These are phyloP conservation scores for Scytalidium lignicola DNA, from an alignment of 2,329 filamentous ascomycete genomes.

Conservation along the genomic window DNA sequence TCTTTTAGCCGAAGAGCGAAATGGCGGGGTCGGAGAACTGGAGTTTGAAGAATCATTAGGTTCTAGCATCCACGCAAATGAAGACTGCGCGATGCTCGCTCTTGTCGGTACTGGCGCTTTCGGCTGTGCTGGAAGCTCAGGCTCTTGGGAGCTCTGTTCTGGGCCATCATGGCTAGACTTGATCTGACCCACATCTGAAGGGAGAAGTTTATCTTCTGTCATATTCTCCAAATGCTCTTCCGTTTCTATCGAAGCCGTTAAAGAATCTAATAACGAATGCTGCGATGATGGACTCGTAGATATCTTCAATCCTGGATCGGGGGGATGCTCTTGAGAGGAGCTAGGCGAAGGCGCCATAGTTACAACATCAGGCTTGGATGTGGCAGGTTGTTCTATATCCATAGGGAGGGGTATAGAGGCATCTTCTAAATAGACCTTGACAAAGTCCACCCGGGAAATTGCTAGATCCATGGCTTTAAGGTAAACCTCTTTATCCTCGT, in stretches of 20 bases:
- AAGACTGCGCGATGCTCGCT: constrained; percentile 66
- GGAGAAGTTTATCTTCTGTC: background rate
- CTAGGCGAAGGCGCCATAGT: background rate
- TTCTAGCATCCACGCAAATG: constrained; percentile 76
- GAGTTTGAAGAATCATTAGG: constrained; percentile 25
- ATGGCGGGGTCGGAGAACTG: constrained; percentile 18
- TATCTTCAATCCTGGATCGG: background rate
- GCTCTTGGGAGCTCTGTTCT: background rate
- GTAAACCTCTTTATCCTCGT: constrained; percentile 35
- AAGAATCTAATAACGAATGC: background rate
- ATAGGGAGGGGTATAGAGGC: constrained; percentile 45
- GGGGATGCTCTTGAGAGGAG: background rate
- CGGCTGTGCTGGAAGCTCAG: constrained; percentile 12
- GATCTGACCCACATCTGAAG: background rate
- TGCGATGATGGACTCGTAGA: background rate
- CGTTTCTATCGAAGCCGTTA: background rate
- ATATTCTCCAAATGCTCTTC: background rate
- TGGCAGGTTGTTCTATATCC: constrained; percentile 7
- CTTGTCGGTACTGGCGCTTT: constrained; percentile 50
- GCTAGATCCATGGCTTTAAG: constrained; percentile 53
- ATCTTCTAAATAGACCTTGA: constrained; percentile 58
- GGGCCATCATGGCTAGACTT: background rate
- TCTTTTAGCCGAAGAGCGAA: constrained; percentile 21
- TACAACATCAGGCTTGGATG: background rate
- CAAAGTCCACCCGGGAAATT: constrained; percentile 59